Percentiles rank a stretch among this genome's conserved stretches.
phyloP scores from a whole-genome alignment of 306 rosid species.

The Boehmeria nivea region DNA sequence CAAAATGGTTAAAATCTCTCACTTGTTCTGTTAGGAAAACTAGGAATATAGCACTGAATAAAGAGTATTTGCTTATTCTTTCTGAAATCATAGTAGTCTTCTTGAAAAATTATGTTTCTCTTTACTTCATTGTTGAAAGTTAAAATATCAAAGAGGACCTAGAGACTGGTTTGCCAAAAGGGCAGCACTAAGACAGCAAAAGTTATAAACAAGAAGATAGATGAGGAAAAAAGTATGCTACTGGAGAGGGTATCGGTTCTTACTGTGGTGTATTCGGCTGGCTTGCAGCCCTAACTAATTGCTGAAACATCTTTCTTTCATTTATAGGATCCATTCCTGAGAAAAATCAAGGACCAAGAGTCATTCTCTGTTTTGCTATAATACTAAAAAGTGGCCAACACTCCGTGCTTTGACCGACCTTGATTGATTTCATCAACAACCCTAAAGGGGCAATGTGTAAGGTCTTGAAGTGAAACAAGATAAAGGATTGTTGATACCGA shows the following conservation, averaged over 20 bases:
- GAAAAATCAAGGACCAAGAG: slow-evolving; percentile 12
- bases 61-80: no score
- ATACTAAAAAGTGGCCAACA: neutral
- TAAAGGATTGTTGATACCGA: slow-evolving; percentile 94
- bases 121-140: neutral
- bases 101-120: no score
- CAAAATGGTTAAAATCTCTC: no score
- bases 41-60: no score
- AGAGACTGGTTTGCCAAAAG: neutral
- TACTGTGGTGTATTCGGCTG: slow-evolving; percentile 95
- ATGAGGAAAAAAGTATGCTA: neutral
- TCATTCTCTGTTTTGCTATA: slow-evolving; percentile 2
- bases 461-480: slow-evolving; percentile 96
- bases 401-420: slow-evolving; percentile 44
- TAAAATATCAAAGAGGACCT: neutral
- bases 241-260: slow-evolving; percentile 17
- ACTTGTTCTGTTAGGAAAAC: no score
- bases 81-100: no score
- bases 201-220: neutral
- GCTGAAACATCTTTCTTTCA: slow-evolving; percentile 98
- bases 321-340: slow-evolving; percentile 98
- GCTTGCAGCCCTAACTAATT: slow-evolving; percentile 93
- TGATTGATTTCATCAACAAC: slow-evolving; percentile 98
- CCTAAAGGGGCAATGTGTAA: slow-evolving; percentile 93
- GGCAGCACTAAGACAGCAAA: neutral